Conservation (phyloP, 768 basidiomycete genomes). For the Xerocomus brunneocitrinus region DNA sequence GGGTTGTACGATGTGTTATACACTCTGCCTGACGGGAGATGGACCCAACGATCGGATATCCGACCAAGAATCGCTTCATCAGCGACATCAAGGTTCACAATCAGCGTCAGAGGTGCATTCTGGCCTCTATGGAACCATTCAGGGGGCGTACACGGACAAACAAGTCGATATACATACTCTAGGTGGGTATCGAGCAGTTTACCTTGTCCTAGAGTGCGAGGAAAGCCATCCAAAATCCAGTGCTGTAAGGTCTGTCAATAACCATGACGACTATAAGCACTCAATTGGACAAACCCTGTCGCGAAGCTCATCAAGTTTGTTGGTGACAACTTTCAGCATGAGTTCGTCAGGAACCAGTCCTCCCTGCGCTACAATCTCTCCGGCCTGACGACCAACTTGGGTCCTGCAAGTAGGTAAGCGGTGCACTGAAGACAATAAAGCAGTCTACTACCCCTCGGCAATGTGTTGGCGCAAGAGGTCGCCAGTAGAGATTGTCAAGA, state of each 20-base stretch:
- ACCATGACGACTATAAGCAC: background rate
- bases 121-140: conserved; percentile 42
- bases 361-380: conserved; percentile 74
- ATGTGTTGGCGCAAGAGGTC: conserved; percentile 87
- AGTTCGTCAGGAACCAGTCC: conserved; percentile 74
- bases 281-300: conserved; percentile 49
- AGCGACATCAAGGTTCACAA: conserved; percentile 85
- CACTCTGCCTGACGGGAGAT: conserved; percentile 81
- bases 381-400: conserved; percentile 66
- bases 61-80: conserved; percentile 81
- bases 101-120: conserved; percentile 64
- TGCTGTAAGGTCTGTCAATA: conserved; percentile 42
- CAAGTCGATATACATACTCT: conserved; percentile 39
- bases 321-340: conserved; percentile 72
- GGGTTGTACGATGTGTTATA: conserved; percentile 89
- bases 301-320: conserved; percentile 60
- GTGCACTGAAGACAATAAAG: background rate
- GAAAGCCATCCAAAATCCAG: conserved; percentile 93
- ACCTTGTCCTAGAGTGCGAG: conserved; percentile 83
- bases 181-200: conserved; percentile 73
- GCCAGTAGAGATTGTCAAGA: conserved; percentile 74
- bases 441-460: conserved; percentile 38
- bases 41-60: conserved; percentile 88
- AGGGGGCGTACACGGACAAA: background rate
- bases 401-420: conserved; percentile 41